A percentile compares a stretch with the other conserved stretches of the same genome.
Conservation (phyloP, 2,329 filamentous ascomycete genomes). For the Alternaria arbusti region DNA sequence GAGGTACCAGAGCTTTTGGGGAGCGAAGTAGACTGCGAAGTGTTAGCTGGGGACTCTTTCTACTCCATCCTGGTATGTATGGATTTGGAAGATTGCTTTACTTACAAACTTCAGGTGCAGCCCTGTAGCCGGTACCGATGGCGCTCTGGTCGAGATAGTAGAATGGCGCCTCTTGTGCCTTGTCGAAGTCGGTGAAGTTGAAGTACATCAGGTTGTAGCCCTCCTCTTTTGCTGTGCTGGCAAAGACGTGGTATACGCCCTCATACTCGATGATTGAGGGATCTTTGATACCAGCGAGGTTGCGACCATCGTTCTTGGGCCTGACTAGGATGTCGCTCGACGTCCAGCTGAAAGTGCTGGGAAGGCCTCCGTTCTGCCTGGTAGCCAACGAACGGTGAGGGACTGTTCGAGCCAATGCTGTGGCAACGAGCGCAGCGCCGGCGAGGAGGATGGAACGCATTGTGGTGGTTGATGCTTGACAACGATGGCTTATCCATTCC, state of each 20-base stretch:
- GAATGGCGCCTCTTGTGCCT: conserved; percentile 43
- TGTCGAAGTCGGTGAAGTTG: conserved; percentile 48
- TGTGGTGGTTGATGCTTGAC: background rate
- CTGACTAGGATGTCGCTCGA: conserved; percentile 34
- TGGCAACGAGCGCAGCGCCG: conserved; percentile 13
- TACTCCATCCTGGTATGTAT: background rate
- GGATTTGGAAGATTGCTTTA: background rate
- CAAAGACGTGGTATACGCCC: conserved; percentile 52
- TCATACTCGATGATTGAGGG: conserved; percentile 49
- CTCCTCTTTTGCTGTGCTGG: conserved; percentile 44
- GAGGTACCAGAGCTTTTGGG: conserved; percentile 53
- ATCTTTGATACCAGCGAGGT: conserved; percentile 43
- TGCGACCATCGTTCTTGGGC: conserved; percentile 37
- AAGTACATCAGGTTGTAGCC: conserved; percentile 53
- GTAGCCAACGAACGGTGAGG: background rate
- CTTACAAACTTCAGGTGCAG: conserved; percentile 48
- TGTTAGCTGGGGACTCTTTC: background rate
- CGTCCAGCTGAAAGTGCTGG: conserved; percentile 40
- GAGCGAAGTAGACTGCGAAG: conserved; percentile 46
- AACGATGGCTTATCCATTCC: too few relatives aligned
- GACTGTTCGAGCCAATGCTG: conserved; percentile 14
- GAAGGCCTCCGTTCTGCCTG: conserved; percentile 18
- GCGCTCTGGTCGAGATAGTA: conserved; percentile 49
- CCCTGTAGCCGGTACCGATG: conserved; percentile 51
- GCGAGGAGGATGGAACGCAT: conserved; percentile 14